Conservation (phyloP, 2,329 filamentous ascomycete species). For the Calonectria ilicicola region DNA sequence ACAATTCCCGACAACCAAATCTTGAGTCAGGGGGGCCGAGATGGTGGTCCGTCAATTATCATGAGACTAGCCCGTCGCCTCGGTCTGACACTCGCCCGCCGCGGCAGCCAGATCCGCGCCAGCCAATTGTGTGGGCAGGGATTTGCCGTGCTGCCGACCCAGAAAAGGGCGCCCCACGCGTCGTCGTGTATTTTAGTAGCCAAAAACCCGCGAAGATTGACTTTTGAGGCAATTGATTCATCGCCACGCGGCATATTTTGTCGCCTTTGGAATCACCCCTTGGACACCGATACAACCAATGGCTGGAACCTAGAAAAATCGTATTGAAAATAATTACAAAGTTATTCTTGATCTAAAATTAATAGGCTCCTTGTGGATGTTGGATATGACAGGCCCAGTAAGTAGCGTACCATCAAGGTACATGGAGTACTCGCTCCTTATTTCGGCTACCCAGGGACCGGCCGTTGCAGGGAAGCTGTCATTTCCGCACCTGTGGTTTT, state of each 20-base stretch:
- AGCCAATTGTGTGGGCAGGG: background rate
- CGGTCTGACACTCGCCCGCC: background rate
- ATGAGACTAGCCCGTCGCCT: background rate
- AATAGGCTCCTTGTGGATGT: background rate
- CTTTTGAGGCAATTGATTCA: background rate
- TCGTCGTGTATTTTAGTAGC: background rate
- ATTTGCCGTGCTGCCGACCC: background rate
- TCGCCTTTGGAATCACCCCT: background rate
- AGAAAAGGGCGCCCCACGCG: background rate
- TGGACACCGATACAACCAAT: background rate
- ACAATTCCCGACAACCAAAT: background rate
- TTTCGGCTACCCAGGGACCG: background rate
- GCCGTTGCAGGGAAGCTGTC: background rate
- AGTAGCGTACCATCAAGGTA: background rate
- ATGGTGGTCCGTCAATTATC: background rate
- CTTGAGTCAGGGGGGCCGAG: background rate
- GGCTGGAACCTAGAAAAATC: background rate
- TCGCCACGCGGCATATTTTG: background rate
- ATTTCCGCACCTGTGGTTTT: background rate
- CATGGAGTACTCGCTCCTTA: background rate
- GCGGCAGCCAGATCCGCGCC: background rate
- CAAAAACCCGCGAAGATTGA: background rate
- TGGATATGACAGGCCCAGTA: background rate
- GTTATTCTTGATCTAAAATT: background rate
- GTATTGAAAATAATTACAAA: conserved; percentile 2